A percentile compares a stretch with the other conserved stretches of the same genome.
These are phyloP conservation scores for Erysimum cheiranthoides DNA, from an alignment of 345 rosid genomes.

Conservation along the genomic window DNA sequence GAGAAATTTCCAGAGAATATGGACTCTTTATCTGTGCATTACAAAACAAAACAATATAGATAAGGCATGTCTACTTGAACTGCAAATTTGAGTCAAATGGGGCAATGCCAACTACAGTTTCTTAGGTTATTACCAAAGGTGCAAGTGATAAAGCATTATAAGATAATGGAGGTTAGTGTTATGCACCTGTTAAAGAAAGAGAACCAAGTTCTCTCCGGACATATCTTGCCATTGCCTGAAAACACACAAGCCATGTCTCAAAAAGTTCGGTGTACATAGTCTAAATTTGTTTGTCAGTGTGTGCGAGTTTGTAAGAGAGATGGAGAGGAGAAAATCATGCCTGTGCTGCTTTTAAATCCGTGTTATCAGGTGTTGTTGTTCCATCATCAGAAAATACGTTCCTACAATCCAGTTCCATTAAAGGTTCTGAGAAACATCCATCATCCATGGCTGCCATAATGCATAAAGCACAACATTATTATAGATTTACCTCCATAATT, in stretches of 20 bases:
- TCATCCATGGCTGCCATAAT: conserved; percentile 12
- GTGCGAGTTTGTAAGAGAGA: conserved; percentile 15
- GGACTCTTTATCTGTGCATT: conserved; percentile 77
- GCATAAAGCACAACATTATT: not conserved
- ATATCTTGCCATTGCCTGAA: conserved; percentile 95
- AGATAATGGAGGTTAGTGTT: conserved; percentile 7
- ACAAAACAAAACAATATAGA: conserved; percentile 26
- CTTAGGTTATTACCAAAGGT: conserved; percentile 21
- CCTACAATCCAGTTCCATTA: conserved; percentile 54
- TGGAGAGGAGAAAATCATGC: conserved; percentile 49
- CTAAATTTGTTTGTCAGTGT: conserved; percentile 16
- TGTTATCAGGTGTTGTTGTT: conserved; percentile 59
- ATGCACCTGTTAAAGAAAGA: conserved; percentile 79
- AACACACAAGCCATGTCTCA: conserved; percentile 34
- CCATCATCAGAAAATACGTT: conserved; percentile 92
- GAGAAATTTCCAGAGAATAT: conserved; percentile 88
- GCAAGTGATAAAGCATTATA: conserved; percentile 16
- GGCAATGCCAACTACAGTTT: conserved; percentile 17
- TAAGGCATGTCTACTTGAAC: not conserved
- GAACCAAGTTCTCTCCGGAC: conserved; percentile 79
- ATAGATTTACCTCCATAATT: conserved; percentile 76
- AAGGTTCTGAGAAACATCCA: conserved; percentile 21
- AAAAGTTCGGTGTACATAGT: not conserved
- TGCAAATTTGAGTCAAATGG: not conserved
- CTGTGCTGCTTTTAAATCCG: conserved; percentile 70